phyloP scores from a whole-genome alignment of 2,329 filamentous ascomycete species.

The Elsinoe perseae region DNA sequence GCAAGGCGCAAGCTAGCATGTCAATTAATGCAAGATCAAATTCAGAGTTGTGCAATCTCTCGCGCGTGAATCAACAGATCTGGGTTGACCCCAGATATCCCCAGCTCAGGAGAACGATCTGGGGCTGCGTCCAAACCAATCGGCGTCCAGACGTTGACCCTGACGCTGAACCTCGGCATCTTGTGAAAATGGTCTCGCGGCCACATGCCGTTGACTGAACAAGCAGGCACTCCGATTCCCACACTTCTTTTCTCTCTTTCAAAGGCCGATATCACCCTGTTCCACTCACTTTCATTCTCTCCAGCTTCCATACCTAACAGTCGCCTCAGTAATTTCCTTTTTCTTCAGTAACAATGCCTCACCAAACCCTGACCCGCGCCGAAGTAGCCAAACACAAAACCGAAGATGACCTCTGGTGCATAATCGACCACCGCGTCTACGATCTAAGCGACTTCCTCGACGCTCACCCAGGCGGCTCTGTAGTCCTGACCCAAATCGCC shows the following conservation, averaged over 20 bases:
- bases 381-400: slow-evolving; percentile 69
- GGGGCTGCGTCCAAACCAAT: not conserved
- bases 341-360: not conserved
- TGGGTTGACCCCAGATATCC: not conserved
- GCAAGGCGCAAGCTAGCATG: slow-evolving; percentile 3
- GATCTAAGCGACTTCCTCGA: slow-evolving; percentile 79
- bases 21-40: not conserved
- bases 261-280: no score
- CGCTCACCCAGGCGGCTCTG: slow-evolving; percentile 73
- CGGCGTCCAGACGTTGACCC: not conserved
- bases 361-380: slow-evolving; percentile 32
- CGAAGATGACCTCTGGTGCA: slow-evolving; percentile 70
- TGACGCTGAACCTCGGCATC: slow-evolving; percentile 11
- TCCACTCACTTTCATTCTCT: no score
- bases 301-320: not conserved
- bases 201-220: slow-evolving; percentile 6
- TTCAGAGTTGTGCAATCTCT: no score
- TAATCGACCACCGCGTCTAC: slow-evolving; percentile 82
- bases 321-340: no score
- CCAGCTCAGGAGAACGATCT: not conserved
- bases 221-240: no score
- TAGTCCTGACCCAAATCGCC: slow-evolving; percentile 71
- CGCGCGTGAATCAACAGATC: not conserved
- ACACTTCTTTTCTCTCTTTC: no score
- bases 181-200: not conserved